Evolutionary conservation across 1,284 basidiomycete genomes (phyloP).

Genomic region (Leccinum fuscescens): DNA sequence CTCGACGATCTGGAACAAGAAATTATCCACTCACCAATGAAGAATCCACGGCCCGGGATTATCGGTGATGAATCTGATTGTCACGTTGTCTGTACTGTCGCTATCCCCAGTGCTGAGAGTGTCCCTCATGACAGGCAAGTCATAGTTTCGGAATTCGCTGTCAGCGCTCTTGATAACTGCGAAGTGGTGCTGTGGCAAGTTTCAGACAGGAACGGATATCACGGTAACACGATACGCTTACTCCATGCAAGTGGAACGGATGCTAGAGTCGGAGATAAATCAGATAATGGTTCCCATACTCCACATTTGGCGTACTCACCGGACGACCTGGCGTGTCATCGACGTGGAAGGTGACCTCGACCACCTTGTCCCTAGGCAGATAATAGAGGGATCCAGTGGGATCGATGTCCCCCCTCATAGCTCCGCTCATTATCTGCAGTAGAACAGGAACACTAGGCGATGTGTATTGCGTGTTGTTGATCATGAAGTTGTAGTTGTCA

Average conservation of each 20-base stretch:
- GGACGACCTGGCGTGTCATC: conserved; percentile 6
- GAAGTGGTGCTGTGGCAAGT: conserved; percentile 16
- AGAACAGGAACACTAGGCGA: conserved; percentile 43
- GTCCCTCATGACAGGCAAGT: conserved; percentile 26
- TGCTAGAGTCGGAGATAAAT: conserved; percentile 15
- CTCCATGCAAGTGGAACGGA: conserved; percentile 35
- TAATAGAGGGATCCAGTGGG: conserved; percentile 40
- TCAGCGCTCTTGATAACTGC: conserved; percentile 24
- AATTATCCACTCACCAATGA: conserved; percentile 16
- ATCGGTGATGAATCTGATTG: conserved; percentile 15
- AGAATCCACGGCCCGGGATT: conserved; percentile 31
- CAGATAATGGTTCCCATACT: not conserved
- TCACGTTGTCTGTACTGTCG: conserved; percentile 25
- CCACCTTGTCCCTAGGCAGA: conserved; percentile 35
- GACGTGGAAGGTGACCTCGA: conserved; percentile 33
- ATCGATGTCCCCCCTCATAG: conserved; percentile 32
- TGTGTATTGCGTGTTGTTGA: conserved; percentile 34
- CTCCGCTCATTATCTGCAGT: conserved; percentile 48
- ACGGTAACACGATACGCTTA: conserved; percentile 5
- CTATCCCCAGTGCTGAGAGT: conserved; percentile 24
- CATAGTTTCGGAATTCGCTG: conserved; percentile 21
- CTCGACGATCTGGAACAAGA: not conserved
- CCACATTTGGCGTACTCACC: conserved; percentile 3
- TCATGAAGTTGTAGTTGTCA: conserved; percentile 14
- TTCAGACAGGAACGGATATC: not conserved